These are phyloP conservation scores for Somion occarium DNA, from an alignment of 1,284 basidiomycete species.

Conservation along the genomic window DNA sequence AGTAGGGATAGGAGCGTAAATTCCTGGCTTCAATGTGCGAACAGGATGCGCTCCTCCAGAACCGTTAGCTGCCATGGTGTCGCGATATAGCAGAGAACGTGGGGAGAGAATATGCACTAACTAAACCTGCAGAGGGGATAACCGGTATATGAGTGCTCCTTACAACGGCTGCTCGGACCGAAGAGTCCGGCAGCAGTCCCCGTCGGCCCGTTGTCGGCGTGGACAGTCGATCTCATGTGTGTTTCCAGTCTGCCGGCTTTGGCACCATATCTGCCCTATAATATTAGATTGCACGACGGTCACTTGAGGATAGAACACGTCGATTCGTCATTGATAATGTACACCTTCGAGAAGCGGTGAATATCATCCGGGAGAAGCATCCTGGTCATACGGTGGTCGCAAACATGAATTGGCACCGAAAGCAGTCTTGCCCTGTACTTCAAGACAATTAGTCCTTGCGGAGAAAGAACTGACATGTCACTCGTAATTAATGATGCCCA, in stretches of 20 bases:
- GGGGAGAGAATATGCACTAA: neutral
- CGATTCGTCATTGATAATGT: neutral
- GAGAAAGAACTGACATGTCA: neutral
- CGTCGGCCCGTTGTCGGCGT: constrained; percentile 4
- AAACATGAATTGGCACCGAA: too few relatives aligned
- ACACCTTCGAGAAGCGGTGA: too few relatives aligned
- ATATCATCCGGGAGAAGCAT: too few relatives aligned
- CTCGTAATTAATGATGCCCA: neutral
- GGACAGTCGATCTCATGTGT: neutral
- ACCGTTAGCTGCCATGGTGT: constrained; percentile 12
- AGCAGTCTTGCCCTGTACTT: too few relatives aligned
- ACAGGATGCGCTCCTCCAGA: constrained; percentile 11
- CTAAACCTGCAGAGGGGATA: neutral
- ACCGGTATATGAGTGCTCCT: constrained; percentile 1
- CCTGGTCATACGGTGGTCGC: too few relatives aligned
- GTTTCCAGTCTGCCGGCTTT: neutral
- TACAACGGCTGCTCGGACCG: constrained; percentile 2
- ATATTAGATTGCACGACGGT: neutral
- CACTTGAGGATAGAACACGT: constrained; percentile 1
- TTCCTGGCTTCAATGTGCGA: constrained; percentile 68
- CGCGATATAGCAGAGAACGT: constrained; percentile 1
- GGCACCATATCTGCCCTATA: neutral
- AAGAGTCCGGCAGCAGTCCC: neutral
- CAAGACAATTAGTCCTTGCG: neutral
- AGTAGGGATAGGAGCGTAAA: constrained; percentile 83